Evolutionary conservation across 192 early-diverging fungal species (phyloP).

Genomic region (Gonapodya prolifera): DNA sequence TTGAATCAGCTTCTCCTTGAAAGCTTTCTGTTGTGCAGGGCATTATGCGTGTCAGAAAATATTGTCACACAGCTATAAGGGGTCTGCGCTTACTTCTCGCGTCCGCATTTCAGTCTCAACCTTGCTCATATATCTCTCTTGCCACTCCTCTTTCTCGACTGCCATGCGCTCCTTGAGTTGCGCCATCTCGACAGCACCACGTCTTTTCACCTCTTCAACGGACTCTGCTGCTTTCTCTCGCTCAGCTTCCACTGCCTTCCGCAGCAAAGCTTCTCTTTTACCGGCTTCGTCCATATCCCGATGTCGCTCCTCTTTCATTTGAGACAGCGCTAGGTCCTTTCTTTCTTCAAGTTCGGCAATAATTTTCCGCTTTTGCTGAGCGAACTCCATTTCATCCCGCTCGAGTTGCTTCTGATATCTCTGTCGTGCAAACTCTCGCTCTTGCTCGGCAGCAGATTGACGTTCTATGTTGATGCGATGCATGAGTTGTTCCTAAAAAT

Average conservation of each 20-base stretch:
- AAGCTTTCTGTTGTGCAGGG: slow-evolving; percentile 24
- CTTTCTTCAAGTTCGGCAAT: slow-evolving; percentile 33
- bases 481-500: slow-evolving; percentile 21
- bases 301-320: slow-evolving; percentile 17
- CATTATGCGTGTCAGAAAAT: neutral
- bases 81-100: slow-evolving; percentile 20
- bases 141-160: slow-evolving; percentile 45
- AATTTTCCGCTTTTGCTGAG: slow-evolving; percentile 42
- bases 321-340: slow-evolving; percentile 17
- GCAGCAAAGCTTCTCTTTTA: slow-evolving; percentile 21
- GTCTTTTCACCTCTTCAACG: slow-evolving; percentile 21
- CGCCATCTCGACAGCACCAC: slow-evolving; percentile 20
- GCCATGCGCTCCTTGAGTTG: slow-evolving; percentile 21
- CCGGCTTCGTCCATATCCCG: slow-evolving; percentile 17
- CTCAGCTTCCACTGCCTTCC: slow-evolving; percentile 21
- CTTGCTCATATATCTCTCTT: slow-evolving; percentile 28
- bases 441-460: slow-evolving; percentile 41
- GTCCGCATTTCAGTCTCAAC: slow-evolving; percentile 26
- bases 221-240: slow-evolving; percentile 9
- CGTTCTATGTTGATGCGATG: slow-evolving; percentile 29
- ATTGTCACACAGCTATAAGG: neutral
- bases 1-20: slow-evolving; percentile 36
- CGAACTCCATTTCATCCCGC: slow-evolving; percentile 52
- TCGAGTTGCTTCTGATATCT: slow-evolving; percentile 45
- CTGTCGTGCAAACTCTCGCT: slow-evolving; percentile 43